Conservation (phyloP, 2,329 filamentous ascomycete species). For the Aspergillus thermomutatus region DNA sequence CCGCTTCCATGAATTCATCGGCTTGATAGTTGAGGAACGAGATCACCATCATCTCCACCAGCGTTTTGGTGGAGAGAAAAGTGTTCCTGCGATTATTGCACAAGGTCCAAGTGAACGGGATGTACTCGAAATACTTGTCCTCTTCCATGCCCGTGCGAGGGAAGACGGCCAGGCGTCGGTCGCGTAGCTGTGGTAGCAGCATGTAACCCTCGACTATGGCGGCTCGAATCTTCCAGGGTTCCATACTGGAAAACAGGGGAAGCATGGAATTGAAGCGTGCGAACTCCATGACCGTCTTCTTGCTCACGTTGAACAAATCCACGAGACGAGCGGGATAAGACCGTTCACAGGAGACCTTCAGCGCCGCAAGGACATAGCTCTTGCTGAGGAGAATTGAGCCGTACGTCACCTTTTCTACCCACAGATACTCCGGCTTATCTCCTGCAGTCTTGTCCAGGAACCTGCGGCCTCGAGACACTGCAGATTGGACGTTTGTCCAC, state of each 20-base stretch:
- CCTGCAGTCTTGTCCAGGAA: neutral
- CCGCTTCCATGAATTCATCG: constrained; percentile 25
- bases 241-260: neutral
- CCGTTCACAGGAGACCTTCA: constrained; percentile 14
- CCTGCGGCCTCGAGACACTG: neutral
- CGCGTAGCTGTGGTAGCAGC: constrained; percentile 1
- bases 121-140: constrained; percentile 23
- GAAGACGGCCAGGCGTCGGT: constrained; percentile 12
- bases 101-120: constrained; percentile 24
- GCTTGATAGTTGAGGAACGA: constrained; percentile 24
- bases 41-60: constrained; percentile 28
- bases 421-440: constrained; percentile 12
- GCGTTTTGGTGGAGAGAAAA: constrained; percentile 4
- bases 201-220: constrained; percentile 9
- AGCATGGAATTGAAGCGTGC: neutral
- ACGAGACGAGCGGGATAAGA: constrained; percentile 7
- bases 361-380: constrained; percentile 27
- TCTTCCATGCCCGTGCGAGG: constrained; percentile 8
- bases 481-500: neutral
- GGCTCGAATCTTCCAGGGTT: neutral
- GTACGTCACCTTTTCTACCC: constrained; percentile 22
- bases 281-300: neutral
- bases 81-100: constrained; percentile 12
- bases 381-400: constrained; percentile 18
- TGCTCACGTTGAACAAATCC: neutral